phyloP scores from a whole-genome alignment of 306 rosid species.

The Gleditsia sinensis region DNA sequence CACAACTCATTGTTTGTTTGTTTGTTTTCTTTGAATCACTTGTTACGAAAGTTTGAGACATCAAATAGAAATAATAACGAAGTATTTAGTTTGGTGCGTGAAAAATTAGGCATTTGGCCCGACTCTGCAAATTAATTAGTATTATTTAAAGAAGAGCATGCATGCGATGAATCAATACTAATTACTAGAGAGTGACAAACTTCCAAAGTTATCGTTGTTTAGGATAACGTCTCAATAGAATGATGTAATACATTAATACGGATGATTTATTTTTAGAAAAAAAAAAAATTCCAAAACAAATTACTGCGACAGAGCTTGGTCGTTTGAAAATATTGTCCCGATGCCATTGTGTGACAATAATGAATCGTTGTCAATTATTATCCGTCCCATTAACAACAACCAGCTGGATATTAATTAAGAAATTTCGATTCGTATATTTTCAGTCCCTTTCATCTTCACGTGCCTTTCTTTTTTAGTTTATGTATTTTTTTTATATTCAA shows the following conservation, averaged over 20 bases:
- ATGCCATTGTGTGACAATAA: not conserved
- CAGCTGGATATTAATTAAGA: not conserved
- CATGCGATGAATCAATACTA: no score
- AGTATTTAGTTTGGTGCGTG: no score
- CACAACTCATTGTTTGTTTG: not conserved
- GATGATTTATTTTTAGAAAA: not conserved
- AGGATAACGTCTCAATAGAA: not conserved
- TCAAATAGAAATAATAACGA: no score
- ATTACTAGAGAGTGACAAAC: no score
- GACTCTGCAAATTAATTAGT: not conserved
- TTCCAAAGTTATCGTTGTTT: not conserved
- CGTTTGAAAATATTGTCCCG: not conserved
- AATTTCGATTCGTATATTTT: not conserved
- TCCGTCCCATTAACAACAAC: not conserved
- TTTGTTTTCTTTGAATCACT: no score
- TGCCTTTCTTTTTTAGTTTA: not conserved
- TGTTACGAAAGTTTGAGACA: not conserved
- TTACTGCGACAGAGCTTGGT: not conserved
- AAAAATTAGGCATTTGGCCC: not conserved
- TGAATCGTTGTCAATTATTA: conserved; percentile 17
- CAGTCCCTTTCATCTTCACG: not conserved
- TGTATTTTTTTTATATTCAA: not conserved
- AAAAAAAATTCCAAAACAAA: not conserved
- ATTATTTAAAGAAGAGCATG: not conserved
- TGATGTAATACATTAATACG: not conserved